phyloP scores from a whole-genome alignment of 164 flowering plant species.

The Tetracentron sinense region DNA sequence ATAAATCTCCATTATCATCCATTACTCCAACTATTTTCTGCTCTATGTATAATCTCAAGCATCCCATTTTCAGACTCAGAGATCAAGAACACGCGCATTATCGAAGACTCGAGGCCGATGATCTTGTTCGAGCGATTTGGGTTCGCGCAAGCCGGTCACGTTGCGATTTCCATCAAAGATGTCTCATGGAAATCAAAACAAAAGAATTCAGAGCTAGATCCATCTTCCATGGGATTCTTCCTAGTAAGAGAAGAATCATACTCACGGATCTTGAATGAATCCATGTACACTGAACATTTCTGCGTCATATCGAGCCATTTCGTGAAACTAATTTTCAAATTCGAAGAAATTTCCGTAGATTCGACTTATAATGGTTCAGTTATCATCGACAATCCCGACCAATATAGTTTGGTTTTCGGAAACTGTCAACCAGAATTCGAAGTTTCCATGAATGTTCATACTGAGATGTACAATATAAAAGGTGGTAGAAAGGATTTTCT shows the following conservation, averaged over 20 bases:
- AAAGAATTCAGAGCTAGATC: conserved; percentile 8
- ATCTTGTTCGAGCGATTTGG: conserved; percentile 33
- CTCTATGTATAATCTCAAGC: conserved; percentile 10
- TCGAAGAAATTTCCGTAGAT: neutral
- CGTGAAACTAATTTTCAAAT: conserved; percentile 19
- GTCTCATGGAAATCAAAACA: conserved; percentile 23
- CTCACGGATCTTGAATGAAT: conserved; percentile 18
- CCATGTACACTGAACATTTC: conserved; percentile 5
- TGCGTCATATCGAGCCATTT: conserved; percentile 22
- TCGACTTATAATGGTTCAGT: conserved; percentile 10
- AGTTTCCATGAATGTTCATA: conserved; percentile 23
- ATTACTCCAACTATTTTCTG: neutral
- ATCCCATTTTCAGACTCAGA: conserved; percentile 17
- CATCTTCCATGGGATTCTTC: conserved; percentile 33
- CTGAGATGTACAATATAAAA: conserved; percentile 20
- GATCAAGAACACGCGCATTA: conserved; percentile 23
- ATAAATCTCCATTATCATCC: neutral
- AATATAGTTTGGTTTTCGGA: conserved; percentile 24
- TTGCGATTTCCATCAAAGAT: conserved; percentile 8
- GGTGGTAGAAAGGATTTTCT: conserved; percentile 20
- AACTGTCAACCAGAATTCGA: conserved; percentile 28
- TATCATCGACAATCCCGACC: conserved; percentile 15
- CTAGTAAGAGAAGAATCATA: conserved; percentile 13
- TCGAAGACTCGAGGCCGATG: conserved; percentile 24
- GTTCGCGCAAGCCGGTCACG: conserved; percentile 19